These are phyloP conservation scores for Boletus coccyginus DNA, from an alignment of 768 basidiomycete genomes.

Conservation along the genomic window DNA sequence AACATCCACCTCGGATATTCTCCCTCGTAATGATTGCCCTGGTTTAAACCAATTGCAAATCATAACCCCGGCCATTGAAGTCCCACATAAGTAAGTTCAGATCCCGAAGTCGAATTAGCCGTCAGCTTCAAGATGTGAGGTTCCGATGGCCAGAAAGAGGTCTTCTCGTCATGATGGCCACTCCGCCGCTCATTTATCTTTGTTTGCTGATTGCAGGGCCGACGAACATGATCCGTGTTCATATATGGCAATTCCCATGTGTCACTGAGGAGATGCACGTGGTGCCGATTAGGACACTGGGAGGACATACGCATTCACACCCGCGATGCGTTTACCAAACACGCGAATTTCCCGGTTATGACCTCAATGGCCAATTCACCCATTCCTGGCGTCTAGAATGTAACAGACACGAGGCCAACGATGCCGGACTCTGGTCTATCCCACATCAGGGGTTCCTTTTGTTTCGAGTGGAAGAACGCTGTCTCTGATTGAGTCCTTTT, in stretches of 20 bases:
- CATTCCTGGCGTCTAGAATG: constrained; percentile 4
- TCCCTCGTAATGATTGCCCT: neutral
- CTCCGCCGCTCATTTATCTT: neutral
- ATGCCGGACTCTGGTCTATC: neutral
- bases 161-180: neutral
- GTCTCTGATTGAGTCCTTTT: neutral
- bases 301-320: neutral
- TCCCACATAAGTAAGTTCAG: neutral
- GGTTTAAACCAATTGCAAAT: neutral
- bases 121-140: neutral
- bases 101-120: neutral
- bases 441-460: constrained; percentile 19
- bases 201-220: constrained; percentile 2
- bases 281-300: constrained; percentile 6
- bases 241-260: constrained; percentile 3
- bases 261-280: neutral
- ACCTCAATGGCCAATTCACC: neutral
- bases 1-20: neutral
- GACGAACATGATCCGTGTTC: constrained; percentile 3
- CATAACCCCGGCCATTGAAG: neutral
- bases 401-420: constrained; percentile 9
- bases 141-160: neutral
- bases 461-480: neutral
- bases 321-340: constrained; percentile 13
- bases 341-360: neutral